Evolutionary conservation across 257 asterid species (phyloP).

Genomic region (Cordia subcordata): DNA sequence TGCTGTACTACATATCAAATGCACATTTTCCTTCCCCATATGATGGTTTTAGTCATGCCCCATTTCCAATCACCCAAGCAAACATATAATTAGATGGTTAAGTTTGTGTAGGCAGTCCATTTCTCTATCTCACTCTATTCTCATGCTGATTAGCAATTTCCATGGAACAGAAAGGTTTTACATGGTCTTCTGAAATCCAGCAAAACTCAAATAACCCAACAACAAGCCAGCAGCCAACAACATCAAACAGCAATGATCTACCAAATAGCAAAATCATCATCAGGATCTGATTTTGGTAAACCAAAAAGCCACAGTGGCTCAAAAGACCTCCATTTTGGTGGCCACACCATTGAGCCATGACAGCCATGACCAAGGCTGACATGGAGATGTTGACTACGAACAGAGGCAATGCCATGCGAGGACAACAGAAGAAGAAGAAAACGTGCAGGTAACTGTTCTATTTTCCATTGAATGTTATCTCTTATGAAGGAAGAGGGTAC

Average conservation of each 20-base stretch:
- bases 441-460: conserved; percentile 55
- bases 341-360: conserved; percentile 29
- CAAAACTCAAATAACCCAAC: conserved; percentile 37
- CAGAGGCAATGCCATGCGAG: conserved; percentile 87
- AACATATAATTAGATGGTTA: too few species aligned
- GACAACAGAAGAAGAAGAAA: conserved; percentile 91
- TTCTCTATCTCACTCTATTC: conserved; percentile 1
- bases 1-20: too few species aligned
- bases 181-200: conserved; percentile 19
- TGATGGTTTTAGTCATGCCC: too few species aligned
- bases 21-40: too few species aligned
- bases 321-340: conserved; percentile 47
- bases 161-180: conserved; percentile 8
- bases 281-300: conserved; percentile 39
- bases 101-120: too few species aligned
- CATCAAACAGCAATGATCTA: conserved; percentile 71
- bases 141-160: background rate
- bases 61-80: too few species aligned
- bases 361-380: conserved; percentile 46
- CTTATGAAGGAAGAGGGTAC: background rate
- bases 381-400: conserved; percentile 71
- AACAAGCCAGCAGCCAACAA: conserved; percentile 62
- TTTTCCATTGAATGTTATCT: background rate
- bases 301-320: conserved; percentile 37
- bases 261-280: conserved; percentile 33